These are phyloP conservation scores for Tuber melanosporum DNA, from an alignment of 495 filamentous ascomycete species.

Conservation along the genomic window DNA sequence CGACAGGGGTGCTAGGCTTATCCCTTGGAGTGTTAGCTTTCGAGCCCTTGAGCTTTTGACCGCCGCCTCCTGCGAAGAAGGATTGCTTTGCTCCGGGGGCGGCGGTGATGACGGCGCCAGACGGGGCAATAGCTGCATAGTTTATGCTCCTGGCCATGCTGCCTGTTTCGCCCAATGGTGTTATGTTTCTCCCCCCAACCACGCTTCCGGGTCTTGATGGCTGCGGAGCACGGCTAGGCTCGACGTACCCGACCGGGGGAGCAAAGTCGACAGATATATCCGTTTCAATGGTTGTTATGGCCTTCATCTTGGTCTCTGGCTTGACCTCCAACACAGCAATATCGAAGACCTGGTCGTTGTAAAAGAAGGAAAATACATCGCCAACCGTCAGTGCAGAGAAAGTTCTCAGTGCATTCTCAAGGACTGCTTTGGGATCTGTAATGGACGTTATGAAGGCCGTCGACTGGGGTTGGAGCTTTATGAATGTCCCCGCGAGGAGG, in stretches of 20 bases:
- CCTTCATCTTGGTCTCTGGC: constrained; percentile 65
- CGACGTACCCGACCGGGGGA: constrained; percentile 85
- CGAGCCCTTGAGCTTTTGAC: constrained; percentile 69
- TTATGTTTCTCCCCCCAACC: constrained; percentile 44
- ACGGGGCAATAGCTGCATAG: constrained; percentile 86
- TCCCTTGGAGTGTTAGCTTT: constrained; percentile 72
- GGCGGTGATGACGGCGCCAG: constrained; percentile 56
- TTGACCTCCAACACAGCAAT: constrained; percentile 91
- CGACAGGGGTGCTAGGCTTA: constrained; percentile 71
- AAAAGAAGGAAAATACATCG: constrained; percentile 88
- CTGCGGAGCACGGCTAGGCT: constrained; percentile 60
- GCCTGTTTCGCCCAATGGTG: constrained; percentile 61
- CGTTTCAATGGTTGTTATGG: constrained; percentile 89
- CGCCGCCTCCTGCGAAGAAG: constrained; percentile 67
- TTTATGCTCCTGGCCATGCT: constrained; percentile 97
- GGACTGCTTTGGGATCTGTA: constrained; percentile 92
- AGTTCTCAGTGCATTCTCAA: constrained; percentile 91
- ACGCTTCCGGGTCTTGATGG: constrained; percentile 53
- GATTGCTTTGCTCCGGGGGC: constrained; percentile 53
- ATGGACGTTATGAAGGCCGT: constrained; percentile 81
- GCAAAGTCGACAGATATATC: constrained; percentile 95
- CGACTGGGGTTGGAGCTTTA: constrained; percentile 92
- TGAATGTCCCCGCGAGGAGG: constrained; percentile 76
- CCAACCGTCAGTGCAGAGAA: constrained; percentile 87
- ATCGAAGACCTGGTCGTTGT: constrained; percentile 87